Evolutionary conservation across 345 rosid species (phyloP), one percentile per base, ranked within the genome.

Genomic region (Corchorus capsularis): DNA sequence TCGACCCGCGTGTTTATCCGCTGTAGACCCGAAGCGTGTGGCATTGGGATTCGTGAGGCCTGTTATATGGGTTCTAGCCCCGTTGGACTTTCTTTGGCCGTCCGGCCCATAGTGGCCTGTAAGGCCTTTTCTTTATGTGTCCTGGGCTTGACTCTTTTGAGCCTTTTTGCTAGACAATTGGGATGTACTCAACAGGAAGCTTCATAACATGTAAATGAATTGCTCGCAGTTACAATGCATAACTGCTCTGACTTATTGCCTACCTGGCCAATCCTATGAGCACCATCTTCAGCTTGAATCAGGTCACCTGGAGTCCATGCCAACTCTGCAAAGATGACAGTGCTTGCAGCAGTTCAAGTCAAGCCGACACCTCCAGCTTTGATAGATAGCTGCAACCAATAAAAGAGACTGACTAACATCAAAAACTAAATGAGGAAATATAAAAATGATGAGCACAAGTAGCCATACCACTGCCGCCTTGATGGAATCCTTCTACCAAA

Each of bases 221-320:
- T 73, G n/a, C 12, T 47, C 3, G 11, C 11, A 27, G 72, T 39
- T 39, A 39, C 6, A 39, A 39, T 6, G 43, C 17, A 59, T 50
- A 63, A 46, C 20, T 49, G 39, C 75, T 70, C 52, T 71, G 77
- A 32, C 11, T 41, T 61, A 50, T 63, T 63, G 46, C 78, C 82
- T 80, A 92, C 98, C 90, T 95, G 99, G 75, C 99, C 99, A 71
- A 93, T 95, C 84, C 99, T 90, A 81, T 95, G 99, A 79, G 83
- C 98, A 78, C 98, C 94, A 83, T 95, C 99, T 87, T 95, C 99
- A 74, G 99, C 98, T 85, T 95, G 99, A 81, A 90, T 88, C 72
- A 95, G 82, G 76, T 95, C 98, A 84, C 99, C 98, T 0, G 97
- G 98, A 39, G 99, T 95, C 99, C 99, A 93, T 35, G 98, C 85